A percentile compares a stretch with the other conserved stretches of the same genome.
Evolutionary conservation across 306 rosid genomes (phyloP).

Genomic region (Lithocarpus polystachyus): DNA sequence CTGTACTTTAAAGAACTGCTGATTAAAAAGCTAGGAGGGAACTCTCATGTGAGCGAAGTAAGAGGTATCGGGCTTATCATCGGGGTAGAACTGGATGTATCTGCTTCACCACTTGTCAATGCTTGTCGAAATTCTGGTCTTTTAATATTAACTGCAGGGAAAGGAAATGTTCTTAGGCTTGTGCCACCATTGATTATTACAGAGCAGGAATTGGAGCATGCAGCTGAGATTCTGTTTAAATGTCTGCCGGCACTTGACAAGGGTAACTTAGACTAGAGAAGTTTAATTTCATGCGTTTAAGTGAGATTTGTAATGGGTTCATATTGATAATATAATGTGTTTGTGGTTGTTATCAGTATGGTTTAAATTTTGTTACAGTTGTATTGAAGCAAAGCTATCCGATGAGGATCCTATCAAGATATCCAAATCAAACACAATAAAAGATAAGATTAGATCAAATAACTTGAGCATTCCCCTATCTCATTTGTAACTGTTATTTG

Average conservation of each 20-base stretch:
- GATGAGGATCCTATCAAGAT: no score
- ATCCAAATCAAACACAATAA: no score
- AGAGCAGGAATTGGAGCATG: conserved; percentile 68
- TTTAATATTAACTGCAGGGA: conserved; percentile 75
- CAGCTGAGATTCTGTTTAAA: conserved; percentile 51
- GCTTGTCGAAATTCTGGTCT: conserved; percentile 76
- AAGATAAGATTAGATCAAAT: no score
- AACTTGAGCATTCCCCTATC: no score
- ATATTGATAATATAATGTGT: background rate
- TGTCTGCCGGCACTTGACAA: conserved; percentile 49
- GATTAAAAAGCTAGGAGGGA: conserved; percentile 63
- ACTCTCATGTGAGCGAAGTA: conserved; percentile 63
- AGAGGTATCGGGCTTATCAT: conserved; percentile 75
- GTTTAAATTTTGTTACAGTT: no score
- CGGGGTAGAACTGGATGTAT: conserved; percentile 74
- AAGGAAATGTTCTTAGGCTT: conserved; percentile 76
- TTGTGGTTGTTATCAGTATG: no score
- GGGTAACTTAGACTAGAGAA: conserved; percentile 20
- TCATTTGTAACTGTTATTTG: no score
- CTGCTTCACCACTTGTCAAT: conserved; percentile 59
- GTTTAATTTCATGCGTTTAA: background rate
- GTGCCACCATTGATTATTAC: conserved; percentile 87
- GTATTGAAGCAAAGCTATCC: no score
- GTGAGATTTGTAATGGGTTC: background rate
- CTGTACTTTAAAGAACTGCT: conserved; percentile 55